Evolutionary conservation across 2,329 filamentous ascomycete species (phyloP).

Genomic region (Domatiomyces globalis): DNA sequence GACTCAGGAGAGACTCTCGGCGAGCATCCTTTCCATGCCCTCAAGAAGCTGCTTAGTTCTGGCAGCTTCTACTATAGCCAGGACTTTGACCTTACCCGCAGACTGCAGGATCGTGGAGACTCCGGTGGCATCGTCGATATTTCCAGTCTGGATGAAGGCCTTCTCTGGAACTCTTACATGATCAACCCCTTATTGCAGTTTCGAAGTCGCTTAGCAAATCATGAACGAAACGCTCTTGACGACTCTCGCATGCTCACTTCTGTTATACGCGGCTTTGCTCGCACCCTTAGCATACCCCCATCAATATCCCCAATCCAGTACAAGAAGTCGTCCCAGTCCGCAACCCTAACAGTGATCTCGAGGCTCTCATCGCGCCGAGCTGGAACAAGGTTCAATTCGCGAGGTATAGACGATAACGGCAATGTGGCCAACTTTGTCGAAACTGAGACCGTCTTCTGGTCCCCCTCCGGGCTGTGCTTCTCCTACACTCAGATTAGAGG

Average conservation of each 20-base stretch:
- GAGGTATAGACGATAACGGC: constrained; percentile 93
- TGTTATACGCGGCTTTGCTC: constrained; percentile 83
- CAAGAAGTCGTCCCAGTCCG: constrained; percentile 57
- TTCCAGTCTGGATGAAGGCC: constrained; percentile 81
- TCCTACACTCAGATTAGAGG: constrained; percentile 89
- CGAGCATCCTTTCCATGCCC: constrained; percentile 77
- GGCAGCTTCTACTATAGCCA: constrained; percentile 96
- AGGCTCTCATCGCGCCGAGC: constrained; percentile 79
- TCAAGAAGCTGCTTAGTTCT: constrained; percentile 84
- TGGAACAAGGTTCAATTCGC: constrained; percentile 90
- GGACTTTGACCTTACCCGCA: constrained; percentile 93
- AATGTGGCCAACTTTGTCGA: constrained; percentile 99
- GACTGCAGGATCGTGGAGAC: constrained; percentile 67
- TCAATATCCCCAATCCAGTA: constrained; percentile 53
- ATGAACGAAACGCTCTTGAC: constrained; percentile 69
- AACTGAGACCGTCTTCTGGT: constrained; percentile 85
- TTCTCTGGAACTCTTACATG: constrained; percentile 98
- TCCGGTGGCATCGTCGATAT: constrained; percentile 51
- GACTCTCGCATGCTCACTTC: constrained; percentile 77
- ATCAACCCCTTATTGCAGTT: constrained; percentile 85
- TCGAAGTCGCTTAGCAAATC: constrained; percentile 60
- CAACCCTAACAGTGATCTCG: constrained; percentile 77
- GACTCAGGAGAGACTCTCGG: constrained; percentile 55
- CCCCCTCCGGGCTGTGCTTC: constrained; percentile 61
- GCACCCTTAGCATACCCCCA: constrained; percentile 72